Base-by-base conservation (phyloP, 331 rosid species). In the Rhamnella rubrinervis region DNA sequence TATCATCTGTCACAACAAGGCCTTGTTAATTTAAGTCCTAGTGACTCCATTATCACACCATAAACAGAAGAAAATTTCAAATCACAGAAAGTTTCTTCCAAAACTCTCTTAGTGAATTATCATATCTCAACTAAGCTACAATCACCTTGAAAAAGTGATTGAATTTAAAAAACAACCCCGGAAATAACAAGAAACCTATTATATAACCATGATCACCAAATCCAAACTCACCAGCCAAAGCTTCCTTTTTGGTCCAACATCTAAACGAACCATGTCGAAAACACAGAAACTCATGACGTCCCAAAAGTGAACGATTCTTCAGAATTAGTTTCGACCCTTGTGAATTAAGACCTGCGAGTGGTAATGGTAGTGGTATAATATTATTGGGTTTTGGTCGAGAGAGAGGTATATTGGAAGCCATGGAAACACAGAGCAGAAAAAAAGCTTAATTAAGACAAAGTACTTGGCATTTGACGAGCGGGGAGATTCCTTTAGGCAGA, bases 1-100 rank as follows among this genome's bases (percentile, higher is more conserved):
- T 52, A 23, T 78, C 80, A 82, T 75, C 96, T 92, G 87, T 78
- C 59, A 79, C 1, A 56, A 39, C 38, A 74, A 31, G 63, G 19
- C 17, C 12, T 40, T 23, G 4, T 10, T 57, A 5, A 49, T 39
- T 52, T 16, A 14, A 55, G 57, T 35, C 21, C 10, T 15, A 52
- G 3, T 18, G 13, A 65, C 59, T 7, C 35, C 35, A 31, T 3
- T 31, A 31, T 31, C 5, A 4, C 4, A 31, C 35, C 35, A 31
- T 31, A 31, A 0, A 31, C 0, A 31, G 5, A 31, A 31, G 5
- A 31, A 31, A 31, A 31, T 31, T 31, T 31, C 5, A 16, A 52
- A 49, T 39, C 5, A 38, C 19, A 38, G 19, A 9, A 2, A 31
- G 5, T 31, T 20, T 53, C 20, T 53, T 53, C 47, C 17, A 15